A percentile compares a stretch with the other conserved stretches of the same genome.
These are phyloP conservation scores for Trichoderma asperelloides DNA, from an alignment of 495 filamentous ascomycete genomes.

Conservation along the genomic window DNA sequence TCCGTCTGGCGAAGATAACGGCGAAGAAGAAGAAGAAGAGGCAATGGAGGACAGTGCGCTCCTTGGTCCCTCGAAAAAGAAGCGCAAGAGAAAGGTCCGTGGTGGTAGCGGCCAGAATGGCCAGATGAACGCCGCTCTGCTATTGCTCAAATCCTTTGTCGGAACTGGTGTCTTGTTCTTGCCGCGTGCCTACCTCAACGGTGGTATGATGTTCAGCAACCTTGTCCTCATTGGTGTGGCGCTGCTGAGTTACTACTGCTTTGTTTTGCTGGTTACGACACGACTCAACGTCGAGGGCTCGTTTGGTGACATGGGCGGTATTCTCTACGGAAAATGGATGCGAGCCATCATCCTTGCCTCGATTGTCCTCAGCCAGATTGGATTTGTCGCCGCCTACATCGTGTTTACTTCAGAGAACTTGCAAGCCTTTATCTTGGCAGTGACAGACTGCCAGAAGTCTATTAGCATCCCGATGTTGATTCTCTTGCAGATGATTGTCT, in stretches of 20 bases:
- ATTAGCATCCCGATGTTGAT: conserved; percentile 86
- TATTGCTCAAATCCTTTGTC: conserved; percentile 93
- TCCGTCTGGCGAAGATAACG: conserved; percentile 54
- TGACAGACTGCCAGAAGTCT: conserved; percentile 68
- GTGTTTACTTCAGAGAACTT: conserved; percentile 95
- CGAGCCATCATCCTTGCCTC: conserved; percentile 76
- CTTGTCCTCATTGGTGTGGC: conserved; percentile 79
- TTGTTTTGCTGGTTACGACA: conserved; percentile 82
- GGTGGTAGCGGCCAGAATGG: conserved; percentile 61
- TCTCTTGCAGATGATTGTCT: conserved; percentile 84
- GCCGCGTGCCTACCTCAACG: conserved; percentile 84
- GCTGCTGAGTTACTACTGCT: conserved; percentile 85
- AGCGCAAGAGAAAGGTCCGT: conserved; percentile 61
- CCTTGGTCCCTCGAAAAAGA: conserved; percentile 61
- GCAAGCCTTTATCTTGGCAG: conserved; percentile 80
- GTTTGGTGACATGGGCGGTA: conserved; percentile 92
- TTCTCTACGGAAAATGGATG: conserved; percentile 87
- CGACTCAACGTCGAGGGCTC: conserved; percentile 76
- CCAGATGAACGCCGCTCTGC: conserved; percentile 62
- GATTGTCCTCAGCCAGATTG: conserved; percentile 88
- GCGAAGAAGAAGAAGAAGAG: conserved; percentile 52
- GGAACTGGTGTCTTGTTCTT: conserved; percentile 97
- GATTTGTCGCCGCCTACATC: conserved; percentile 95
- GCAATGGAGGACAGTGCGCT: conserved; percentile 76
- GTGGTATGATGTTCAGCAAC: conserved; percentile 95